A percentile compares a stretch with the other conserved stretches of the same genome.
Conservation (phyloP, 148 eudicot species). For the Fagopyrum tataricum region DNA sequence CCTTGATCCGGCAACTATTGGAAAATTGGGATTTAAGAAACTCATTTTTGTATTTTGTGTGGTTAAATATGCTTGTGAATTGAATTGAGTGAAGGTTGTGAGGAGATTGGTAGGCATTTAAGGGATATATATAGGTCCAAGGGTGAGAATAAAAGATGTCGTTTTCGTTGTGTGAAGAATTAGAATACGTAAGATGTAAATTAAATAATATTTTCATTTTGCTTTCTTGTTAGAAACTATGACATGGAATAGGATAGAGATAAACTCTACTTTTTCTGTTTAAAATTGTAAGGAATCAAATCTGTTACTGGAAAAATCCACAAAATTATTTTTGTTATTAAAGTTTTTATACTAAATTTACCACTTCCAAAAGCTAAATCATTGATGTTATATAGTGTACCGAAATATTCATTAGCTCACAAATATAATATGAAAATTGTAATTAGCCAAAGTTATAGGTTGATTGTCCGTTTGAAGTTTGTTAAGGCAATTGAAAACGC, state of each 20-base stretch:
- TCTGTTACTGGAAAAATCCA: too few relatives aligned
- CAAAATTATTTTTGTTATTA: too few relatives aligned
- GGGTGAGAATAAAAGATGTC: neutral
- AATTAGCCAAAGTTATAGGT: too few relatives aligned
- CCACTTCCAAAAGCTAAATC: too few relatives aligned
- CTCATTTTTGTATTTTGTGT: neutral
- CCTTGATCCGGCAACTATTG: neutral
- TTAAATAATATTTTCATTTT: neutral
- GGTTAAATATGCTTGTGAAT: neutral
- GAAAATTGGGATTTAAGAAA: neutral
- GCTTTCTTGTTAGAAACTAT: neutral
- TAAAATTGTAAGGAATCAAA: too few relatives aligned
- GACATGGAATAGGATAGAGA: neutral
- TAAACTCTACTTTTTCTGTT: neutral
- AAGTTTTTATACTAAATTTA: too few relatives aligned
- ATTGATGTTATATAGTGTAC: too few relatives aligned
- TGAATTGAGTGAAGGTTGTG: neutral
- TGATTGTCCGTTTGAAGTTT: too few relatives aligned
- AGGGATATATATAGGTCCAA: neutral
- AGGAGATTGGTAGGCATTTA: neutral
- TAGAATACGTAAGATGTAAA: neutral
- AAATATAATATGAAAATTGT: too few relatives aligned
- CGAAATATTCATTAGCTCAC: too few relatives aligned
- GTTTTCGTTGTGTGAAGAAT: neutral
- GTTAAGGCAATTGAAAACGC: too few relatives aligned